Evolutionary conservation across 164 flowering plant genomes (phyloP), one percentile per base, ranked within the genome.

Genomic region (Echeveria elegans): DNA sequence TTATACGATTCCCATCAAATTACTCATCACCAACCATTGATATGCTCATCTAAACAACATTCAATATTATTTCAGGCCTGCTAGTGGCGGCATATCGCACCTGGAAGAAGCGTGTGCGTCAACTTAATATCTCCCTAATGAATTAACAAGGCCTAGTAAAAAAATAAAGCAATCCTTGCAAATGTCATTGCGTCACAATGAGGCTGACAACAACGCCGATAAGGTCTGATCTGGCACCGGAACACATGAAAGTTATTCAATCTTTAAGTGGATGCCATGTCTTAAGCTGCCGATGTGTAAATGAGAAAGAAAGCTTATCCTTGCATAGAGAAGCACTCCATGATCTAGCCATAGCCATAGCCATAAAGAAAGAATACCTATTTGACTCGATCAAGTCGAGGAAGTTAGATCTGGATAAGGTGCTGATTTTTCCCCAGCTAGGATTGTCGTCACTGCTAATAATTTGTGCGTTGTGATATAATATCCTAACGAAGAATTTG

Each of bases 1-100:
- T 77, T 89, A 68, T 89, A 89, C 45, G 98, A 93, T 78, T 74
- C n/a, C 82, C 76, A 85, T 90, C 61, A 90, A 88, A 82, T 74
- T 90, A 28, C 66, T 87, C n/a, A n/a, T n/a, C n/a, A n/a, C 7
- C 21, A 2, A 4, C 3, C 26, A 23, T 47, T 34, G 37, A 3
- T 3, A 3, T 34, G 7, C 53, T 47, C 21, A 47, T 19, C 56
- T n/a, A n/a, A 21, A 6, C 0, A 7, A 21, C 21, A 2, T 47
- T 47, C 21, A 19, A 47, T 16, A 34, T 34, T 12, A 26, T 56
- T 56, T 28, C 61, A 56, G 61, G 61, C 61, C 61, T 28, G 19
- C 61, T 28, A 56, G 61, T 28, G 61, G 61, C 11, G 61, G 61
- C 19, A 28, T 56, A 6, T 19, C 32, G 9, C 61, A 56, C 12